Evolutionary conservation across 1,139 yeast species (phyloP).

Genomic region (Debaryomycetaceae sp.): DNA sequence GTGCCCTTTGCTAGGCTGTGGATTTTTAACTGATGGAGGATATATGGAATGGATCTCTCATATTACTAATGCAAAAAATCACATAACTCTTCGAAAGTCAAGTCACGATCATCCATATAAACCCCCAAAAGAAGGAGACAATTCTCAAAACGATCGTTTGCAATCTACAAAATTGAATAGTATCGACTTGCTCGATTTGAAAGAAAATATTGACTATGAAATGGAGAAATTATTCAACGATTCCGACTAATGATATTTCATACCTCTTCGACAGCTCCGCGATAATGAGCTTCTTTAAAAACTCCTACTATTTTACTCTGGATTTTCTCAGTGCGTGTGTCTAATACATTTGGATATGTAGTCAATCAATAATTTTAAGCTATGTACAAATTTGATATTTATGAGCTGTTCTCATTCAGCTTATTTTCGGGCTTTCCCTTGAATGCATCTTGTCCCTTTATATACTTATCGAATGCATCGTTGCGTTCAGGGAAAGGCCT

Average conservation of each 20-base stretch:
- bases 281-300: too few species aligned
- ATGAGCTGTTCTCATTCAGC: not conserved
- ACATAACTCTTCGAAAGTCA: constrained; percentile 3
- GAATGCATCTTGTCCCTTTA: constrained; percentile 42
- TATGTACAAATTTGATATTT: not conserved
- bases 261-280: too few species aligned
- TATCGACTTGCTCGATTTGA: too few species aligned
- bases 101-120: too few species aligned
- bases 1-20: constrained; percentile 44
- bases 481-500: constrained; percentile 88
- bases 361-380: not conserved
- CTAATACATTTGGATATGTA: not conserved
- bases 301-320: too few species aligned
- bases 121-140: too few species aligned
- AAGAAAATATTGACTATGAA: not conserved
- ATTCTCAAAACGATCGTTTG: too few species aligned
- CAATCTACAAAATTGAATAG: too few species aligned
- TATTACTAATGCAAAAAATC: constrained; percentile 20
- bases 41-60: constrained; percentile 33
- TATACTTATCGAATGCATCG: constrained; percentile 90
- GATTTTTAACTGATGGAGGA: constrained; percentile 36
- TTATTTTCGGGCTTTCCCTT: constrained; percentile 20
- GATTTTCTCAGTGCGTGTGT: not conserved
- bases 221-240: not conserved
- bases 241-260: not conserved